phyloP scores from a whole-genome alignment of 345 rosid species.

The Excoecaria agallocha region DNA sequence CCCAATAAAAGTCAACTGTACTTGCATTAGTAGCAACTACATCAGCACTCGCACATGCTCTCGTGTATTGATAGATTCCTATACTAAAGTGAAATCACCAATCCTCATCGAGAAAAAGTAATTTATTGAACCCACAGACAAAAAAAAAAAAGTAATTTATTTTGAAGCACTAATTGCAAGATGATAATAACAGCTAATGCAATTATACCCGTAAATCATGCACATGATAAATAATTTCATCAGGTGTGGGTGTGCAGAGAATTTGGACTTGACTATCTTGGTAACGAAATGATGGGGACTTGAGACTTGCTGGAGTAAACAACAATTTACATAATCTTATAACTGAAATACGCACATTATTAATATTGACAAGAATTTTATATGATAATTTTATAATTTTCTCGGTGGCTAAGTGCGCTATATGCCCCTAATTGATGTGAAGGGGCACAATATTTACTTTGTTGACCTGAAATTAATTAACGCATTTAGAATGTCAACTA shows the following conservation, averaged over 20 bases:
- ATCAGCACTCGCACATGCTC: background rate
- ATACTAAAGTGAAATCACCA: background rate
- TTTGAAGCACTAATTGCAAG: background rate
- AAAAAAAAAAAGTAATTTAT: background rate
- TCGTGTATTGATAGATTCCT: background rate
- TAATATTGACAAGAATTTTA: background rate
- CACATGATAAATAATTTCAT: background rate
- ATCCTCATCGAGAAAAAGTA: background rate
- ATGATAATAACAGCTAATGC: background rate
- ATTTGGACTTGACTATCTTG: background rate
- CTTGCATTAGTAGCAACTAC: background rate
- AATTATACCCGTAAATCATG: background rate
- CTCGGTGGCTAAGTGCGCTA: background rate
- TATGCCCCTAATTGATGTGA: background rate
- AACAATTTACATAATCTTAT: background rate
- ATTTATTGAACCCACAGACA: background rate
- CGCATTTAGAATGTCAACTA: too few relatives aligned
- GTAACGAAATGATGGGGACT: background rate
- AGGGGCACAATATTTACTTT: background rate
- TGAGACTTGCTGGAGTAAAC: background rate
- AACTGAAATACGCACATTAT: background rate
- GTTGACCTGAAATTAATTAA: too few relatives aligned
- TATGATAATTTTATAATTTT: background rate
- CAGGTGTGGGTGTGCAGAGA: too few relatives aligned
- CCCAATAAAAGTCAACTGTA: slow-evolving; percentile 15